phyloP scores from a whole-genome alignment of 73 alveolate species.

The Paramecium biaurelia region DNA sequence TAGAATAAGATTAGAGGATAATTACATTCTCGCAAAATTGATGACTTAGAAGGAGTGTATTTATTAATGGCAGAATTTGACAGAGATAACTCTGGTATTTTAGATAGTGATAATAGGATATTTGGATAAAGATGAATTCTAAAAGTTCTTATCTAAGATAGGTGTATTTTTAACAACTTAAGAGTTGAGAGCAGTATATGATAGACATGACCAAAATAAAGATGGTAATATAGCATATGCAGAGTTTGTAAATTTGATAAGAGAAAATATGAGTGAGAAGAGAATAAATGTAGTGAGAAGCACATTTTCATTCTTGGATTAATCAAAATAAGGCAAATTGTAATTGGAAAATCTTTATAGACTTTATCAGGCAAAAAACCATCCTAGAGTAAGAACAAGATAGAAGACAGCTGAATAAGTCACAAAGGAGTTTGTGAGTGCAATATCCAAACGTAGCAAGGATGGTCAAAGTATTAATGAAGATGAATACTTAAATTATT shows the following conservation, averaged over 20 bases:
- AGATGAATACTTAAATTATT: constrained; percentile 73
- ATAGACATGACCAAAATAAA: constrained; percentile 70
- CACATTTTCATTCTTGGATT: constrained; percentile 74
- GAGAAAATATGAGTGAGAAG: constrained; percentile 72
- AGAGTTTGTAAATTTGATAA: constrained; percentile 74
- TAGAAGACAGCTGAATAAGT: constrained; percentile 80
- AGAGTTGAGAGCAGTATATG: constrained; percentile 78
- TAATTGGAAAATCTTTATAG: constrained; percentile 42
- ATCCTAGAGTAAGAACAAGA: constrained; percentile 86
- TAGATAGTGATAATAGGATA: background rate
- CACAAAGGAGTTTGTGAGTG: constrained; percentile 67
- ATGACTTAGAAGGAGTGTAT: background rate
- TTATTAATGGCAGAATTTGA: constrained; percentile 65
- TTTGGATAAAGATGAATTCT: constrained; percentile 79
- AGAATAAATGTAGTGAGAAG: constrained; percentile 75
- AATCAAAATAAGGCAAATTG: constrained; percentile 58
- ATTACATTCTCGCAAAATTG: constrained; percentile 17
- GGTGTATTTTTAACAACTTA: constrained; percentile 79
- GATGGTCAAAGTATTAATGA: constrained; percentile 70
- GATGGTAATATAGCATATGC: constrained; percentile 74
- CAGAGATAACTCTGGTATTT: constrained; percentile 71
- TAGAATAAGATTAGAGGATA: constrained; percentile 28
- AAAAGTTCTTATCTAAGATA: constrained; percentile 72
- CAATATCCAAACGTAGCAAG: constrained; percentile 66
- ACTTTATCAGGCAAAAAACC: constrained; percentile 68